Evolutionary conservation across 805 yeast species (phyloP), one percentile per base, ranked within the genome.

Genomic region (Teunomyces stri): DNA sequence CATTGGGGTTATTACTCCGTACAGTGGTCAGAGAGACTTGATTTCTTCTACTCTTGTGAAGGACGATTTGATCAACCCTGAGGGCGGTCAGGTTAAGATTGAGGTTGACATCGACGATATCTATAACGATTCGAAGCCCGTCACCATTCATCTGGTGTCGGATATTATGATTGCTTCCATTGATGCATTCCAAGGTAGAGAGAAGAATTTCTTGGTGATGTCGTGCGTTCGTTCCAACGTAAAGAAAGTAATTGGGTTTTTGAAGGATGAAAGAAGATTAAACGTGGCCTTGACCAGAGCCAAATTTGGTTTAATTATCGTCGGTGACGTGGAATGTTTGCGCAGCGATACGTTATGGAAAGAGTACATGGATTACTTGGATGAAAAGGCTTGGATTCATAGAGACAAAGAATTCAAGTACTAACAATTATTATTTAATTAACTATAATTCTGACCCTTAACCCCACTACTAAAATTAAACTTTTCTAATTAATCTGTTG

Each of bases 1-100:
- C 31, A 84, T 85, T 45, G 87, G 89, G 52, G 69, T 85, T 11
- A 81, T 85, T 47, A 85, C 90, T 0, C 89, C 89, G n/a, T 85
- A 85, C 60, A 76, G 87, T 37, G 89, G 88, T 0, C 91, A 85
- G 57, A 69, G 90, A 54, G 88, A 84, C 57, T 60, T 80, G 48
- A 65, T 85, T 13, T 81, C 89, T 0, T 64, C 74, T 3, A 55
- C 59, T 0, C 64, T 84, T 31, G 77, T 76, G 25, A 61, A 68
- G 22, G 83, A 85, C 55, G 65, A 66, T 1, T 55, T 83, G 7
- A 70, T 85, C 41, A 85, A 85, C 55, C 89, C 89, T 0, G 60
- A 63, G 5, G 62, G 68, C 6, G 68, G 69, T 37, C 76, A 71
- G 1, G 66, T 83, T 43, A 71, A 67, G 37, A 71, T 75, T 37